These are phyloP conservation scores for Colletotrichum paranaense DNA, from an alignment of 2,329 filamentous ascomycete species.

Conservation along the genomic window DNA sequence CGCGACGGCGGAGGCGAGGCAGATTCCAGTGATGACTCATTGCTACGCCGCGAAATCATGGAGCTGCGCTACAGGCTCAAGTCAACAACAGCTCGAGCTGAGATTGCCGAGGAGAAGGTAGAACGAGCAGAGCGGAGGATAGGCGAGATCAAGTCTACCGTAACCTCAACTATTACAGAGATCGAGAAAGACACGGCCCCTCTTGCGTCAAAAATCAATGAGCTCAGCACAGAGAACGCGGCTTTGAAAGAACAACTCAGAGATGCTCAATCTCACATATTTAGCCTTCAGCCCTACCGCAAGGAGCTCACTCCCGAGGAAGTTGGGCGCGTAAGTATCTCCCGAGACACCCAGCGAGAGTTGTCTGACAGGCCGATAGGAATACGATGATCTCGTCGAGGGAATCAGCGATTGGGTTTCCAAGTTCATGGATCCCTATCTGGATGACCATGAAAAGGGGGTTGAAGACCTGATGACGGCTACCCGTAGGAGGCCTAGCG, in stretches of 20 bases:
- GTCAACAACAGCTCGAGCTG: slow-evolving; percentile 13
- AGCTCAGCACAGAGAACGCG: slow-evolving; percentile 43
- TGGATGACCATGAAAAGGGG: slow-evolving; percentile 42
- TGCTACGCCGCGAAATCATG: slow-evolving; percentile 38
- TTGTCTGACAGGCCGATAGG: slow-evolving; percentile 41
- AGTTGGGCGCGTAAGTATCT: slow-evolving; percentile 46
- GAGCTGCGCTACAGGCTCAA: slow-evolving; percentile 32
- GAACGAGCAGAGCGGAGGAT: slow-evolving; percentile 40
- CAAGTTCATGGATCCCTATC: slow-evolving; percentile 45
- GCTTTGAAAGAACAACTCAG: slow-evolving; percentile 45
- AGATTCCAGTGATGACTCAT: not conserved
- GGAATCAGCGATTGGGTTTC: slow-evolving; percentile 49
- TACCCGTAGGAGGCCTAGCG: slow-evolving; percentile 39
- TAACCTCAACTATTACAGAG: slow-evolving; percentile 39
- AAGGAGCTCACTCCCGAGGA: slow-evolving; percentile 51
- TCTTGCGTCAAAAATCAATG: slow-evolving; percentile 37
- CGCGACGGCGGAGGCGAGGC: not conserved
- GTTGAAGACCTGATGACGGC: slow-evolving; percentile 38
- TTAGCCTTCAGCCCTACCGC: slow-evolving; percentile 53
- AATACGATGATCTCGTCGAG: slow-evolving; percentile 49
- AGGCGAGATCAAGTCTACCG: slow-evolving; percentile 40
- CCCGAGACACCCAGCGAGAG: too few species aligned
- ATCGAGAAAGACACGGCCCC: slow-evolving; percentile 41
- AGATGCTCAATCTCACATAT: slow-evolving; percentile 52
- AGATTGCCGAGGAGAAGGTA: slow-evolving; percentile 45